Base-by-base conservation (phyloP, 1,284 basidiomycete species). In the Cryptococcus sp. region DNA sequence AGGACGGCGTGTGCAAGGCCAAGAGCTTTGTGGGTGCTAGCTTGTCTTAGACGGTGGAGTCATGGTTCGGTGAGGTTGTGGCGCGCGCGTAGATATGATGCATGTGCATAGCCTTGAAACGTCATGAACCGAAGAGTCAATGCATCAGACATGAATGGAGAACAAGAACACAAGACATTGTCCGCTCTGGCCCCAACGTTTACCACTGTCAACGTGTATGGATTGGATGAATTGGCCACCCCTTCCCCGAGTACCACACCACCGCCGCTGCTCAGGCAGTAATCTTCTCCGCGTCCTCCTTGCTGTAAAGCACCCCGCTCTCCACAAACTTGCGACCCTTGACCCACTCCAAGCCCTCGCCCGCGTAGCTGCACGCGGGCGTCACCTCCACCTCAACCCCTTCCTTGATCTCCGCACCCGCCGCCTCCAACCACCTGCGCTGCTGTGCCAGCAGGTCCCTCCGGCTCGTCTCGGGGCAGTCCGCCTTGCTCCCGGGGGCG, bases 381-480 rank as follows among this genome's bases (percentile, higher is more conserved):
- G 87, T 89, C 54, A 98, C 79, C 77, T 98, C 94, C 58, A 98
- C 87, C 74, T 95, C 89, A 15, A 88, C 64, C 35, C 61, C 74
- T 0, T 70, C 73, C 13, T 52, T 56, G 28, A 98, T 79, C 33
- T 70, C 80, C 15, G 90, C 94, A 11, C 96, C 95, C 0, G 89
- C 88, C 0, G 66, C 77, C 67, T 86, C 82, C 63, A 99, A 79
- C 85, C 91, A 98, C 43, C 90, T 80, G 69, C 78, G 82, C 72
- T 98, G 92, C 79, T 97, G 91, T n/a, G 86, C 83, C 52, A 98
- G 83, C 53, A 99, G 80, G 79, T 98, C 95, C 48, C 85, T 82
- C 46, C 93, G 82, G 67, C 89, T 93, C 28, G 95, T 97, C 65
- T 88, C 85, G 28, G 93, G 89, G 72, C 91, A 87, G 76, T 98